Evolutionary conservation across 441 rosid species (phyloP).

Genomic region (Gossypium davidsonii): DNA sequence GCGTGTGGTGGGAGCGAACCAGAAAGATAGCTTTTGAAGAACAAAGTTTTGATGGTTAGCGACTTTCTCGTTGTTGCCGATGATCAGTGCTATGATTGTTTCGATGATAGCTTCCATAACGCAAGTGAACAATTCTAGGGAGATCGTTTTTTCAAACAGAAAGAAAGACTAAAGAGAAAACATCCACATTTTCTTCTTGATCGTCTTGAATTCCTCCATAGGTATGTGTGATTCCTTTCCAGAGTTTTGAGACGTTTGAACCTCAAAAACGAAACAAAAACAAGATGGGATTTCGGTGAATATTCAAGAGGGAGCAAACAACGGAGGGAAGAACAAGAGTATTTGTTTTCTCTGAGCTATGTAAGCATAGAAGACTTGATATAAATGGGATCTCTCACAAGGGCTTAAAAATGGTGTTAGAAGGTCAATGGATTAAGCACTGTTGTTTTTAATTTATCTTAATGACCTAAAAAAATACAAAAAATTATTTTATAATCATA

Average conservation of each 20-base stretch:
- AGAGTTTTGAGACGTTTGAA: constrained; percentile 9
- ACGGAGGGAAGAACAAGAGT: not conserved
- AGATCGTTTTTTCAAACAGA: not conserved
- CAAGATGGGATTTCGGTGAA: constrained; percentile 15
- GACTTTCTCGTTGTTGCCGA: constrained; percentile 24
- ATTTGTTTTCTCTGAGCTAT: too few relatives aligned
- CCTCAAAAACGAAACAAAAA: not conserved
- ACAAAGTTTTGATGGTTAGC: constrained; percentile 37
- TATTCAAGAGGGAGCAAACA: constrained; percentile 11
- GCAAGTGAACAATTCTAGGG: constrained; percentile 16
- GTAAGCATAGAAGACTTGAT: too few relatives aligned
- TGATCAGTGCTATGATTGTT: constrained; percentile 9
- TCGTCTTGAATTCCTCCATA: constrained; percentile 30
- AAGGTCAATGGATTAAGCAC: not conserved
- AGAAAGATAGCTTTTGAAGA: constrained; percentile 45
- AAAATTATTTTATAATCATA: not conserved
- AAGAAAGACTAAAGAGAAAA: constrained; percentile 22
- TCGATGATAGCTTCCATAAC: constrained; percentile 39
- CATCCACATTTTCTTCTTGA: constrained; percentile 42
- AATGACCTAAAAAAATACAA: not conserved
- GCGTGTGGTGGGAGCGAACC: constrained; percentile 57
- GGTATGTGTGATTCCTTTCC: constrained; percentile 20
- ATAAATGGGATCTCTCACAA: not conserved
- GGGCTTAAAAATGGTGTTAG: not conserved
- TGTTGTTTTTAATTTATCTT: not conserved